Evolutionary conservation across 495 filamentous ascomycete genomes (phyloP).

Genomic region (Xylaria scruposa): DNA sequence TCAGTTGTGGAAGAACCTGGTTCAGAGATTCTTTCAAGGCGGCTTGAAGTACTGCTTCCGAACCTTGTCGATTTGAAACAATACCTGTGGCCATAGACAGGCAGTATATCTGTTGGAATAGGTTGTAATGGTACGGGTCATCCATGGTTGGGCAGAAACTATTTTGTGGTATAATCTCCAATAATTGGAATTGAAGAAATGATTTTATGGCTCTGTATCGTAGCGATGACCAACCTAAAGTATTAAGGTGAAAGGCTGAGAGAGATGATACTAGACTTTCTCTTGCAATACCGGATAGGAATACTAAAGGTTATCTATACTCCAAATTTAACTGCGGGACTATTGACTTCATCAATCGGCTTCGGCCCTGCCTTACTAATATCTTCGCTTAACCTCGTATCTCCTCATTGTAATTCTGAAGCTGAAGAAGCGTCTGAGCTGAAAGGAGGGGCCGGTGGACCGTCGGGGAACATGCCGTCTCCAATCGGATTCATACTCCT

Average conservation of each 20-base stretch:
- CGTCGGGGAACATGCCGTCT: background rate
- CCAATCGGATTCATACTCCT: background rate
- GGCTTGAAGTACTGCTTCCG: background rate
- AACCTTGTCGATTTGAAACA: background rate
- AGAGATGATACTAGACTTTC: background rate
- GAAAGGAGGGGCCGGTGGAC: background rate
- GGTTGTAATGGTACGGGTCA: conserved; percentile 7
- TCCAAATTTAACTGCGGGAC: background rate
- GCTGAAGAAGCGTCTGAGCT: background rate
- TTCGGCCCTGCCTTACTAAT: background rate
- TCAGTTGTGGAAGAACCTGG: background rate
- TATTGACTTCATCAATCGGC: background rate
- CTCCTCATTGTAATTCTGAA: background rate
- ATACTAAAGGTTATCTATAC: background rate
- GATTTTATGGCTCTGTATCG: background rate
- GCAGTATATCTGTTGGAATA: conserved; percentile 20
- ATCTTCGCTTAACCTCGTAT: background rate
- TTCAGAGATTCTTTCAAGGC: background rate
- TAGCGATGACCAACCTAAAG: background rate
- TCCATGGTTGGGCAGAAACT: background rate
- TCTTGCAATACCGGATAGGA: background rate
- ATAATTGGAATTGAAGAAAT: background rate
- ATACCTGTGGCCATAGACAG: conserved; percentile 10
- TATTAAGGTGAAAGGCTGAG: background rate
- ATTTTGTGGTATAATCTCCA: background rate